Conservation (phyloP, 2,329 filamentous ascomycete genomes). For the Ceratocystis huliohia region DNA sequence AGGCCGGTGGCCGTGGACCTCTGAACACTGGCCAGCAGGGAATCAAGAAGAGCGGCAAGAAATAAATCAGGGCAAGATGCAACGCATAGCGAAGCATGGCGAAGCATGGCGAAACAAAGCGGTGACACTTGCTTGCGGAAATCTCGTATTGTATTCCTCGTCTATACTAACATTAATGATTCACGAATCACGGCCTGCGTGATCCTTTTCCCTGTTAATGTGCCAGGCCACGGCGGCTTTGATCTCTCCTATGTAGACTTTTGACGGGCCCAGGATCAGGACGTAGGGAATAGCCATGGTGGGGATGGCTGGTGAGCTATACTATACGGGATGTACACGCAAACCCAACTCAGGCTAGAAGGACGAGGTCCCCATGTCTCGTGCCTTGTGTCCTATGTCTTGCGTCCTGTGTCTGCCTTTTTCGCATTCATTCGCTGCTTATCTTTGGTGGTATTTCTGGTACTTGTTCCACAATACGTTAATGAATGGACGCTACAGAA, state of each 20-base stretch:
- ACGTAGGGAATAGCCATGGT: too few relatives aligned
- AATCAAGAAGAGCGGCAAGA: constrained; percentile 98
- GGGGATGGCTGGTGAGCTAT: too few relatives aligned
- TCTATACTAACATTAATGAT: not conserved
- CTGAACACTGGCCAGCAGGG: constrained; percentile 72
- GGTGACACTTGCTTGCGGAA: not conserved
- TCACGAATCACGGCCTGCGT: too few relatives aligned
- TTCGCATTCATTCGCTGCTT: not conserved
- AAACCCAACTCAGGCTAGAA: too few relatives aligned
- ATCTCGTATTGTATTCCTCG: not conserved
- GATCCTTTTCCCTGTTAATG: too few relatives aligned
- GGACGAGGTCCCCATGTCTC: too few relatives aligned
- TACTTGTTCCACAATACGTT: not conserved
- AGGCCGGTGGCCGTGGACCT: constrained; percentile 78
- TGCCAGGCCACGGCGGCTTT: too few relatives aligned
- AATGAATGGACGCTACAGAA: not conserved
- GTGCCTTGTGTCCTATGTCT: too few relatives aligned
- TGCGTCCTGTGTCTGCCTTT: too few relatives aligned
- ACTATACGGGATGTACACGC: too few relatives aligned
- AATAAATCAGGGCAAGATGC: constrained; percentile 40
- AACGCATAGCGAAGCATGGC: not conserved
- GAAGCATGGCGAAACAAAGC: not conserved
- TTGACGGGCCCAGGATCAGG: too few relatives aligned
- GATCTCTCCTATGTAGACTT: too few relatives aligned
- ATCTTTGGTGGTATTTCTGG: not conserved